Evolutionary conservation across 805 yeast species (phyloP), one percentile per base, ranked within the genome.

Genomic region (Huiozyma sinensis): DNA sequence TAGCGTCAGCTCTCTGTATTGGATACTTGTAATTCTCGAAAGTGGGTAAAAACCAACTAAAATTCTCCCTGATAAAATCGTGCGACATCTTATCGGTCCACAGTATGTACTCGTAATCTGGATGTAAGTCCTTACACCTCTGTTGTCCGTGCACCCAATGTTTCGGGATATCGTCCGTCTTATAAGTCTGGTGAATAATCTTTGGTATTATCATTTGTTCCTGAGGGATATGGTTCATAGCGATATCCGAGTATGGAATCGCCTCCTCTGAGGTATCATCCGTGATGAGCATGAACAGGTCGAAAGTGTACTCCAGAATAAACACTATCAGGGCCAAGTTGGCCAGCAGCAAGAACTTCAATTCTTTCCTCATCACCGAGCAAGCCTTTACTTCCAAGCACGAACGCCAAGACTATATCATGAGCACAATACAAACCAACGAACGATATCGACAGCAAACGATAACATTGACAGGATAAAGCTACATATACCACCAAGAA

Each of bases 101-200:
- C 30, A 87, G 61, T 34, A 81, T 79, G 64, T 87, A 87, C 59
- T 85, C 79, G 59, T 83, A 88, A 62, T 86, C 95, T 2, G 90
- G 90, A 59, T 88, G 90, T 41, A 81, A 64, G 48, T 81, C 82
- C 40, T 76, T 71, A 57, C 95, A 85, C 12, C 75, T 73, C 57
- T 77, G 73, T 58, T 85, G 95, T 31, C 92, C 87, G 2, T 70
- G 71, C 48, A 66, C 67, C 97, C 97, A 88, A 40, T 73, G 70
- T 41, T 77, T 85, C 5, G 96, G 97, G 9, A 87, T 75, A 12
- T 79, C 72, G 7, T 69, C 72, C 17, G 84, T 82, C 58, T 84
- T 87, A 62, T 88, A 88, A 10, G 96, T 88, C 63, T 88, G 97
- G 60, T 88, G 97, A 43, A 88, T 86, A 59, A 87, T 87, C 56